Percentiles rank a stretch among this genome's conserved stretches.
Evolutionary conservation across 2,329 filamentous ascomycete genomes (phyloP).

Genomic region (Neofusicoccum parvum): DNA sequence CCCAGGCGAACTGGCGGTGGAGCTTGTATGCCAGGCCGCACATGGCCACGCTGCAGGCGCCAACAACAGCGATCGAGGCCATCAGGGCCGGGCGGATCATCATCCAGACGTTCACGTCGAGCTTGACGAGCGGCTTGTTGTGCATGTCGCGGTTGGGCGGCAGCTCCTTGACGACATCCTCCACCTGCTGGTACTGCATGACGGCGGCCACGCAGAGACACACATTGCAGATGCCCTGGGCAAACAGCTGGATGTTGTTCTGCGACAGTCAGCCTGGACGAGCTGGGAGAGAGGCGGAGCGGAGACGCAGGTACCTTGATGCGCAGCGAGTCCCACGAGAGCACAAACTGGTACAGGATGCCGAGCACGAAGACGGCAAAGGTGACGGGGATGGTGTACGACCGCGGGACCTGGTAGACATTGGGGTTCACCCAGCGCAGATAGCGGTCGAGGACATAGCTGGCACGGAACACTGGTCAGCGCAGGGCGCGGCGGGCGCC

Average conservation of each 20-base stretch:
- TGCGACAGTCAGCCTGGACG: too few species aligned
- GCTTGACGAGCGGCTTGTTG: constrained; percentile 26
- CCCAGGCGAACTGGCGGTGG: constrained; percentile 27
- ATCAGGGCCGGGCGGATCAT: constrained; percentile 18
- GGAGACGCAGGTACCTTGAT: constrained; percentile 20
- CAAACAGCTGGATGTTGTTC: constrained; percentile 31
- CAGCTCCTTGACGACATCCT: not conserved
- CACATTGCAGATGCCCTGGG: constrained; percentile 27
- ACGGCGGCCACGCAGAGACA: constrained; percentile 26
- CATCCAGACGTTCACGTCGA: constrained; percentile 21
- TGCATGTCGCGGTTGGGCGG: not conserved
- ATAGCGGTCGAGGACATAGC: constrained; percentile 2
- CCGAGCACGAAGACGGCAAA: constrained; percentile 24
- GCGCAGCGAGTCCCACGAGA: constrained; percentile 30
- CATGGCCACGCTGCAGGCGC: constrained; percentile 19
- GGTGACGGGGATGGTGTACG: constrained; percentile 6
- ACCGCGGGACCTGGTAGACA: not conserved
- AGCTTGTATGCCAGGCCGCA: constrained; percentile 23
- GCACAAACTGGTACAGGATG: constrained; percentile 26
- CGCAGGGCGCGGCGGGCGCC: too few species aligned
- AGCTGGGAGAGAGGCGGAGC: too few species aligned
- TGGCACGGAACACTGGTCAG: not conserved
- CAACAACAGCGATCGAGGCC: constrained; percentile 14
- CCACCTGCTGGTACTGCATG: constrained; percentile 28
- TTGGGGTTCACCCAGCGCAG: constrained; percentile 8